Conservation (phyloP, 176 grass and related monocot species). For the Zizania latifolia region DNA sequence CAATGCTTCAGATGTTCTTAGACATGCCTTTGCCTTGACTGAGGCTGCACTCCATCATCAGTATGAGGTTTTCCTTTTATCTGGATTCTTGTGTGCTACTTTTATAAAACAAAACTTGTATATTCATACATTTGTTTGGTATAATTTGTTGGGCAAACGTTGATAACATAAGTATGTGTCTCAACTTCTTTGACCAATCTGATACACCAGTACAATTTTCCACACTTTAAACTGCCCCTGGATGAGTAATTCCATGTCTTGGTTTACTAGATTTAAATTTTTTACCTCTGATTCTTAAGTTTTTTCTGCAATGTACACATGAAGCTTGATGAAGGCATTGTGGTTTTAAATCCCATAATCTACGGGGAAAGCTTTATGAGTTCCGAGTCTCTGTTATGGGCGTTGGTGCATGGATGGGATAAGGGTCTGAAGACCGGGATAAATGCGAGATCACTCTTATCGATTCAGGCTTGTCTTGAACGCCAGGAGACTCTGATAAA, state of each 20-base stretch:
- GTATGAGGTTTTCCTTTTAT: conserved; percentile 65
- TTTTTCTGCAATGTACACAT: not conserved
- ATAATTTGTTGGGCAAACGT: not conserved
- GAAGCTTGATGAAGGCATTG: not conserved
- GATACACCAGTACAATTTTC: not conserved
- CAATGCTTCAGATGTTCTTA: conserved; percentile 64
- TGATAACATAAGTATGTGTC: not conserved
- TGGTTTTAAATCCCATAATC: not conserved
- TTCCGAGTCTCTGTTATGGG: conserved; percentile 5
- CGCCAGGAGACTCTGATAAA: too few species aligned
- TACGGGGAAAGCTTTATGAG: not conserved
- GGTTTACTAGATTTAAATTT: not conserved
- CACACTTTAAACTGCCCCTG: conserved; percentile 6
- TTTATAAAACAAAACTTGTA: not conserved
- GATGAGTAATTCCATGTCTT: not conserved
- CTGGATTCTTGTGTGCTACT: conserved; percentile 3
- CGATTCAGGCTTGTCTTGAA: too few species aligned
- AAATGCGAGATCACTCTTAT: too few species aligned
- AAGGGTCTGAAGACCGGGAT: too few species aligned
- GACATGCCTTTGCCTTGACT: conserved; percentile 60
- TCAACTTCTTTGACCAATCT: not conserved
- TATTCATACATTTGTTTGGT: conserved; percentile 1
- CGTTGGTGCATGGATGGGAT: too few species aligned
- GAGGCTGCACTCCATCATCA: conserved; percentile 66
- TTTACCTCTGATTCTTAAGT: not conserved